Conservation (phyloP, 306 rosid species). For the Corylus avellana region DNA sequence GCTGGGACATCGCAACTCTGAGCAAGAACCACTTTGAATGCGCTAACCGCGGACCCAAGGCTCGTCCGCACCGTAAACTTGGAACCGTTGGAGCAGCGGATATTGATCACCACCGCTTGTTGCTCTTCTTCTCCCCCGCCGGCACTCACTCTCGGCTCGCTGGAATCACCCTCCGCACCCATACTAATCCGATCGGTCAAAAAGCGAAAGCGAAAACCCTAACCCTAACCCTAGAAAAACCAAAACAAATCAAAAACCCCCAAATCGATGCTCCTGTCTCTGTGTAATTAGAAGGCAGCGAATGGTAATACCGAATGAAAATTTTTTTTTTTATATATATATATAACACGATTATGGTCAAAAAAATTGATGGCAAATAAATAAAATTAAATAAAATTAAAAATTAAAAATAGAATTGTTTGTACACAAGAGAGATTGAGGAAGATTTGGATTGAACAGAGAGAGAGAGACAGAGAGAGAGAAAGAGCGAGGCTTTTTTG, state of each 20-base stretch:
- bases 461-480: neutral
- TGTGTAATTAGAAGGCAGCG: neutral
- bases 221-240: conserved; percentile 28
- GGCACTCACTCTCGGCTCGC: conserved; percentile 33
- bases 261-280: neutral
- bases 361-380: neutral
- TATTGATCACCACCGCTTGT: conserved; percentile 28
- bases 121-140: conserved; percentile 32
- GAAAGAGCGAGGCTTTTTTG: neutral
- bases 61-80: conserved; percentile 40
- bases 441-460: neutral
- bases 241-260: neutral
- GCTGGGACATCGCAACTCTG: conserved; percentile 50
- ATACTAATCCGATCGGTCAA: conserved; percentile 26
- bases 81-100: conserved; percentile 48
- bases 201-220: conserved; percentile 20
- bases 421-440: neutral
- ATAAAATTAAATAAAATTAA: neutral
- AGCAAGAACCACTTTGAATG: conserved; percentile 42
- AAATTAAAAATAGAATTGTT: neutral
- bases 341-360: neutral
- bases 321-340: neutral
- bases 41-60: conserved; percentile 35
- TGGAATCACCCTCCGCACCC: conserved; percentile 51
- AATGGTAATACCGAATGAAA: neutral